phyloP scores from a whole-genome alignment of 2,329 filamentous ascomycete genomes.

The Ceratocystis lukuohia region DNA sequence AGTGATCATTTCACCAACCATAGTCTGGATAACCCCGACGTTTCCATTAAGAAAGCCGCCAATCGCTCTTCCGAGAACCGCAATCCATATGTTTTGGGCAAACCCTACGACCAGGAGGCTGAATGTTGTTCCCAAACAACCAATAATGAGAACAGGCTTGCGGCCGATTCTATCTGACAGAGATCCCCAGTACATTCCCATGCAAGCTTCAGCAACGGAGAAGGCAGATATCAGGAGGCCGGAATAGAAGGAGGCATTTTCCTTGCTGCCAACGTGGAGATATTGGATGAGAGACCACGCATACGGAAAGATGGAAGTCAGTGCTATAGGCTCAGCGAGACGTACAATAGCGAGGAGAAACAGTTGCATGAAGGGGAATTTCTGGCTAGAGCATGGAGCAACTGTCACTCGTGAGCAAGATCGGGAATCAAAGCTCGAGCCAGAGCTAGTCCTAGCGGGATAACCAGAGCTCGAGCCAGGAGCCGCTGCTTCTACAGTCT shows the following conservation, averaged over 20 bases:
- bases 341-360: slow-evolving; percentile 83
- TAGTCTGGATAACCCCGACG: slow-evolving; percentile 81
- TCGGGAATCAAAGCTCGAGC: not conserved
- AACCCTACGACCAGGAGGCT: slow-evolving; percentile 76
- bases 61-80: slow-evolving; percentile 58
- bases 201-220: slow-evolving; percentile 66
- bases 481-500: not conserved
- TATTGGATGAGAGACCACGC: slow-evolving; percentile 71
- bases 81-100: slow-evolving; percentile 70
- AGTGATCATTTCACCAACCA: slow-evolving; percentile 78
- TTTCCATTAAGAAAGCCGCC: slow-evolving; percentile 84
- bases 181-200: slow-evolving; percentile 78
- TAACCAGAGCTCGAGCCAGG: not conserved
- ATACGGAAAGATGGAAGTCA: slow-evolving; percentile 89
- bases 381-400: slow-evolving; percentile 22
- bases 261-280: slow-evolving; percentile 56
- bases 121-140: slow-evolving; percentile 68
- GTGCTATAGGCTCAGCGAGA: slow-evolving; percentile 79
- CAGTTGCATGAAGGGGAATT: slow-evolving; percentile 70
- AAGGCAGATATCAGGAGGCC: slow-evolving; percentile 80
- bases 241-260: slow-evolving; percentile 76
- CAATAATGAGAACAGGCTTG: slow-evolving; percentile 71
- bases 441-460: not conserved
- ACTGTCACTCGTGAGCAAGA: slow-evolving; percentile 28
- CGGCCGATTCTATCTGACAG: slow-evolving; percentile 71